Conservation (phyloP, 306 rosid species). For the Hippophae tibetana region DNA sequence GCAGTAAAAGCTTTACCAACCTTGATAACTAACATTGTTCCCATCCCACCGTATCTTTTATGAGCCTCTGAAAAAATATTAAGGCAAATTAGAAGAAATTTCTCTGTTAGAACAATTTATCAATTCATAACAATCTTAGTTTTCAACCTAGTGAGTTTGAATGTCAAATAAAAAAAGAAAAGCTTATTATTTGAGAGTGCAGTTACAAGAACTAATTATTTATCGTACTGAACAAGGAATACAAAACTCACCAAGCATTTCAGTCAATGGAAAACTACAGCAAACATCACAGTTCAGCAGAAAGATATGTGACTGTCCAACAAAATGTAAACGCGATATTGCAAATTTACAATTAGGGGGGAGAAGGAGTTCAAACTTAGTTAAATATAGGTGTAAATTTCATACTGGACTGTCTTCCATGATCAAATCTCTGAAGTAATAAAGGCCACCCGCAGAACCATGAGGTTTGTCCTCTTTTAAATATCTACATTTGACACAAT, state of each 20-base stretch:
- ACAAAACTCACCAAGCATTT: slow-evolving; percentile 67
- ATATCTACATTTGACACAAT: slow-evolving; percentile 37
- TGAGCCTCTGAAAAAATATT: slow-evolving; percentile 64
- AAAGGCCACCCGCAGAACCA: slow-evolving; percentile 95
- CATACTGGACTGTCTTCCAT: slow-evolving; percentile 87
- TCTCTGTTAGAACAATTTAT: too few relatives aligned
- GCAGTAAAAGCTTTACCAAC: slow-evolving; percentile 28
- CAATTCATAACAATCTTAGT: neutral
- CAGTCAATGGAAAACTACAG: slow-evolving; percentile 84
- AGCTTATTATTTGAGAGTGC: too few relatives aligned
- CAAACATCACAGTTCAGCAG: slow-evolving; percentile 93
- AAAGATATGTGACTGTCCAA: slow-evolving; percentile 71
- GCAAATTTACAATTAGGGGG: neutral
- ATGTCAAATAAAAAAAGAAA: too few relatives aligned
- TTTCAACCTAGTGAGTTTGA: slow-evolving; percentile 8
- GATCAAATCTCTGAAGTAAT: slow-evolving; percentile 76
- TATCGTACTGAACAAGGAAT: neutral
- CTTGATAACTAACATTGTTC: slow-evolving; percentile 86
- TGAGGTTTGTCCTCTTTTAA: slow-evolving; percentile 90
- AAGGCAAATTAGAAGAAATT: neutral
- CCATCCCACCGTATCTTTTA: slow-evolving; percentile 73
- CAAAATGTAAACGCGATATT: slow-evolving; percentile 21
- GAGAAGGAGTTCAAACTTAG: neutral
- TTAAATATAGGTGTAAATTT: slow-evolving; percentile 10
- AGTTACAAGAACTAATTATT: too few relatives aligned